Base-by-base conservation (phyloP, 1,139 yeast species). In the Nadsonia commutata region DNA sequence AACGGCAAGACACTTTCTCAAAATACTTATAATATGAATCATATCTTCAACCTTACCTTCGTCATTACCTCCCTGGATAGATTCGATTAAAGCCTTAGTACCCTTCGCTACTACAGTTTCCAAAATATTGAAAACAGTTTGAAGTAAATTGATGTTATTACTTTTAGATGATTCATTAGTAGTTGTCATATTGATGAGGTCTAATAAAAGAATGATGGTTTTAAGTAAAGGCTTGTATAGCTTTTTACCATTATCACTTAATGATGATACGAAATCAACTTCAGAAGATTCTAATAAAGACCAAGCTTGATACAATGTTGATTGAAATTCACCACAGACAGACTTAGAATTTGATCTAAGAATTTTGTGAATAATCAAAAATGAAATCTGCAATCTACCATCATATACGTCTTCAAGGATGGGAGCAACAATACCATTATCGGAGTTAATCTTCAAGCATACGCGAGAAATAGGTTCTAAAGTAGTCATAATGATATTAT, bases 11-110 rank as follows among this genome's bases (percentile, higher is more conserved):
- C 80, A 71, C 3, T 72, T 68, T 49, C 80, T 74, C 52, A 80
- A 67, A 17, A 82, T 64, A 0, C 85, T 75, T 13, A 81, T 67
- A 4, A 83, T 67, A 49, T 82, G 63, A 41, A 75, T 65, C 43
- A 83, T 61, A 56, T 83, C 94, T 51, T 80, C 86, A 33, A 78
- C 66, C 47, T 69, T 70, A 31, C 72, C 62, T 50, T 64, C 62
- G 17, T 57, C 56, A 1, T 50, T 48, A 21, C 43, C 44, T 13
- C 41, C 43, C 11, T 48, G 51, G 18, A 53, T 52, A 6, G 54
- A 48, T 17, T 40, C 46, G 1, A 52, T 49, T 3, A 58, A 49
- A 2, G 56, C 50, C 36, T 48, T 51, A 56, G 57, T 57, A 13
- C 64, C 58, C 31, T 50, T 50, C 21, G 59, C 51, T 13, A 56